phyloP scores from a whole-genome alignment of 352 stramenopile species.

The Pythium rhizo-oryzae region DNA sequence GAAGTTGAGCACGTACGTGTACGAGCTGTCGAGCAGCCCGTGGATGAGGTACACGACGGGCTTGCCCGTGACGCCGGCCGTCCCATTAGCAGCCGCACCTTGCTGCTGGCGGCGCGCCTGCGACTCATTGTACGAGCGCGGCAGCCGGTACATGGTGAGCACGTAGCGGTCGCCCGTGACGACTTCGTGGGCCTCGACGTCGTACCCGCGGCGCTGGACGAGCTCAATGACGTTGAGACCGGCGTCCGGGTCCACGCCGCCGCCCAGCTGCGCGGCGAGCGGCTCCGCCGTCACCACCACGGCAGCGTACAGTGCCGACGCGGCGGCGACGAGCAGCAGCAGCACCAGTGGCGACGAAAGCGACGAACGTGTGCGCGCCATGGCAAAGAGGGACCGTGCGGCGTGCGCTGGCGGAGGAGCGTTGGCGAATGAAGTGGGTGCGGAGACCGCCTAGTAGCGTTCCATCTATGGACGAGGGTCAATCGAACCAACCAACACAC shows the following conservation, averaged over 20 bases:
- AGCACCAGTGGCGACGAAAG: neutral
- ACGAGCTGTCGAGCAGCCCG: slow-evolving; percentile 62
- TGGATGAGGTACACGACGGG: slow-evolving; percentile 56
- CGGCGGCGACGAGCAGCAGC: neutral
- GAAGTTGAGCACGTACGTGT: slow-evolving; percentile 65
- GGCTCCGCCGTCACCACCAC: slow-evolving; percentile 24
- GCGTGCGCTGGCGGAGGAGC: neutral
- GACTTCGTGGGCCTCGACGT: slow-evolving; percentile 60
- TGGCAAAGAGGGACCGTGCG: neutral
- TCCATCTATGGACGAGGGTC: no score
- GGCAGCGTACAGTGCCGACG: slow-evolving; percentile 6
- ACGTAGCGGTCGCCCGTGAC: slow-evolving; percentile 60
- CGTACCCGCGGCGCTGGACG: slow-evolving; percentile 48
- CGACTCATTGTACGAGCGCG: slow-evolving; percentile 54
- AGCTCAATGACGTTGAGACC: slow-evolving; percentile 53
- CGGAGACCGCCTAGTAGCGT: no score
- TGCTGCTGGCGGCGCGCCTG: slow-evolving; percentile 25
- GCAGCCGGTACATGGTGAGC: slow-evolving; percentile 67
- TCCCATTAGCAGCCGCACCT: neutral
- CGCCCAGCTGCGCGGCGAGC: slow-evolving; percentile 5
- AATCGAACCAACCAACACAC: no score
- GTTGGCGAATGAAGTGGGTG: neutral
- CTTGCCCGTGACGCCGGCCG: slow-evolving; percentile 26
- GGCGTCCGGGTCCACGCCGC: slow-evolving; percentile 44
- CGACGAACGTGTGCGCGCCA: neutral